Conservation (phyloP, 139 green algal species). For the Mychonastes homosphaera region DNA sequence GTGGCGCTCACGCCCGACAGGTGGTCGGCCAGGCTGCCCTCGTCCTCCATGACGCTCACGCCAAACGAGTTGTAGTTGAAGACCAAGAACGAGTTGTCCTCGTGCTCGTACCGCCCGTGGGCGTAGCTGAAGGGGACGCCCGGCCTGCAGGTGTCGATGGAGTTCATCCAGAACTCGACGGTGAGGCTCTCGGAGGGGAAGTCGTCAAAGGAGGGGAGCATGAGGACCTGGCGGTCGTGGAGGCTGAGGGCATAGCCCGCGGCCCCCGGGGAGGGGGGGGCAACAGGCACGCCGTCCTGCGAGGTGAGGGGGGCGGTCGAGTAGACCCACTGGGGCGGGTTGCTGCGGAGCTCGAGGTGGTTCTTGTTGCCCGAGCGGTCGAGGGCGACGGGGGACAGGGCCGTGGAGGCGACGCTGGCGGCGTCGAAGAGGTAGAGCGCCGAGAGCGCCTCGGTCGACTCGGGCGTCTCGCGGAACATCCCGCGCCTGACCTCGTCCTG, state of each 20-base stretch:
- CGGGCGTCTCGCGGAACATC: conserved; percentile 37
- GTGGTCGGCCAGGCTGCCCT: conserved; percentile 63
- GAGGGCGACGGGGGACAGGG: conserved; percentile 5
- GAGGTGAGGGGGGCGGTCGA: conserved; percentile 50
- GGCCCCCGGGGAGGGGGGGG: conserved; percentile 32
- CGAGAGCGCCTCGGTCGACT: conserved; percentile 32
- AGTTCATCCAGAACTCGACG: conserved; percentile 84
- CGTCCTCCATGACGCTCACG: conserved; percentile 79
- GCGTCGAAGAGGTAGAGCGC: conserved; percentile 47
- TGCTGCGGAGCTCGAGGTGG: conserved; percentile 44
- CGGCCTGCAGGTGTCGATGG: conserved; percentile 40
- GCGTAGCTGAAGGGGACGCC: conserved; percentile 63
- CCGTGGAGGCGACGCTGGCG: conserved; percentile 2
- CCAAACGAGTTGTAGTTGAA: conserved; percentile 80
- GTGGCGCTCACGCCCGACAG: conserved; percentile 53
- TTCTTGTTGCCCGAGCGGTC: conserved; percentile 28
- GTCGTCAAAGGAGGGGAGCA: conserved; percentile 54
- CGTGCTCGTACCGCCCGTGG: conserved; percentile 42
- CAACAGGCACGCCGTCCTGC: conserved; percentile 35
- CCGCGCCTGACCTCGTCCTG: conserved; percentile 34
- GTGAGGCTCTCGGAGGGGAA: conserved; percentile 65
- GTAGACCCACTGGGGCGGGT: conserved; percentile 46
- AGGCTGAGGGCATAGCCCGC: conserved; percentile 62
- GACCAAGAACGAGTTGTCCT: conserved; percentile 76
- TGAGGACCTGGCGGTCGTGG: conserved; percentile 65